phyloP scores from a whole-genome alignment of 768 basidiomycete genomes.

The Aureoboletus auriporus region DNA sequence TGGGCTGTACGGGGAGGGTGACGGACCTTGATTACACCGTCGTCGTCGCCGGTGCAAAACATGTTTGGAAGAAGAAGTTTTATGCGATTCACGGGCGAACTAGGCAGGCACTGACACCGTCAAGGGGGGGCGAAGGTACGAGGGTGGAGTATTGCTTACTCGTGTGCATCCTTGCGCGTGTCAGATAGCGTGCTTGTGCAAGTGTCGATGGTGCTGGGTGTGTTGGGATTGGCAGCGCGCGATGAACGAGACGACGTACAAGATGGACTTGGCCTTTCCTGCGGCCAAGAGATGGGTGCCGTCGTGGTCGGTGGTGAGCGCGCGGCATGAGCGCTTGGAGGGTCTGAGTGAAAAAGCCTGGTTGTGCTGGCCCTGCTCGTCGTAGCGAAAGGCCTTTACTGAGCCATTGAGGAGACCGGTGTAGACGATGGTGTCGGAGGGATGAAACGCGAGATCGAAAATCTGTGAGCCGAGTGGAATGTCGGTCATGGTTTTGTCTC shows the following conservation, averaged over 20 bases:
- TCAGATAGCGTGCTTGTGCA: constrained; percentile 48
- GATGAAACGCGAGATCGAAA: constrained; percentile 90
- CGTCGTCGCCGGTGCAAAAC: constrained; percentile 87
- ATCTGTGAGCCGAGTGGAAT: constrained; percentile 73
- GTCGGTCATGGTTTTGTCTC: constrained; percentile 35
- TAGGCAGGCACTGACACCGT: constrained; percentile 38
- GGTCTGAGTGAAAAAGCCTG: constrained; percentile 61
- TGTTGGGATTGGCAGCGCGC: constrained; percentile 10
- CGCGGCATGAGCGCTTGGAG: constrained; percentile 81
- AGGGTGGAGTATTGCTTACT: constrained; percentile 44
- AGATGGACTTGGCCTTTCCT: constrained; percentile 75
- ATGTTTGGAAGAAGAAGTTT: constrained; percentile 66
- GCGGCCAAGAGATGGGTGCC: constrained; percentile 71
- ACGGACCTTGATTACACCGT: constrained; percentile 85
- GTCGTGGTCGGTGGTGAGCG: constrained; percentile 61
- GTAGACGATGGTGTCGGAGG: constrained; percentile 65
- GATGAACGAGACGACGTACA: constrained; percentile 45
- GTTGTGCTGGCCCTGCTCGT: constrained; percentile 60
- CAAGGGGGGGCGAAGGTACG: constrained; percentile 17
- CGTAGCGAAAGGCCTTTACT: constrained; percentile 77
- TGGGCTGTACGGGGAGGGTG: background rate
- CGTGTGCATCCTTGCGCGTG: constrained; percentile 53
- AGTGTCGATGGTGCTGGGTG: constrained; percentile 62
- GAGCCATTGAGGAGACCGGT: constrained; percentile 77
- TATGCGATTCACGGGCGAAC: constrained; percentile 84